A percentile compares a stretch with the other conserved stretches of the same genome.
These are phyloP conservation scores for Fraxinus paxiana DNA, from an alignment of 305 asterid species.

Conservation along the genomic window DNA sequence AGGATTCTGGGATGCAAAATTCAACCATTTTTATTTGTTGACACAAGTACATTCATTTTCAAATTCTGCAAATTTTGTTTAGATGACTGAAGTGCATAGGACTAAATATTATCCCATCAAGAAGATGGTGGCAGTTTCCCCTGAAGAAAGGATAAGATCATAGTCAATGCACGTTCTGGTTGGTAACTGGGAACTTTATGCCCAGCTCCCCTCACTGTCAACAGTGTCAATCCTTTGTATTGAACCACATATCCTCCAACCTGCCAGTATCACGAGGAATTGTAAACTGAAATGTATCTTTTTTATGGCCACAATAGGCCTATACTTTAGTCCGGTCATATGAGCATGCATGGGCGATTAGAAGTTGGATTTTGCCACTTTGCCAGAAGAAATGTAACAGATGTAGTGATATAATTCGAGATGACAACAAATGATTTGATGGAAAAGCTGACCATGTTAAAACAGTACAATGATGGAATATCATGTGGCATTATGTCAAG, in stretches of 20 bases:
- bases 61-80: background rate
- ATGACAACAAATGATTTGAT: background rate
- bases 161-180: slow-evolving; percentile 34
- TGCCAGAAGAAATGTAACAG: background rate
- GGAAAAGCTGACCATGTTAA: background rate
- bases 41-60: background rate
- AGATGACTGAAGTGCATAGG: background rate
- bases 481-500: background rate
- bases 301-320: background rate
- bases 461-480: background rate
- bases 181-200: slow-evolving; percentile 42
- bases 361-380: background rate
- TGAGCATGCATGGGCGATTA: background rate
- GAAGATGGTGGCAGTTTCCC: slow-evolving; percentile 32
- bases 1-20: background rate
- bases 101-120: background rate
- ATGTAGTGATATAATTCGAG: background rate
- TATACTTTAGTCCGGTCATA: background rate
- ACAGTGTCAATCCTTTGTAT: slow-evolving; percentile 37
- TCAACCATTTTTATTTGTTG: background rate
- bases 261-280: slow-evolving; percentile 17
- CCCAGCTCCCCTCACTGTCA: slow-evolving; percentile 47
- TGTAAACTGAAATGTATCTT: background rate
- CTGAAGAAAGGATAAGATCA: slow-evolving; percentile 33
- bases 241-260: slow-evolving; percentile 45